phyloP scores from a whole-genome alignment of 1,139 yeast species.

The Meyerozyma carpophila region DNA sequence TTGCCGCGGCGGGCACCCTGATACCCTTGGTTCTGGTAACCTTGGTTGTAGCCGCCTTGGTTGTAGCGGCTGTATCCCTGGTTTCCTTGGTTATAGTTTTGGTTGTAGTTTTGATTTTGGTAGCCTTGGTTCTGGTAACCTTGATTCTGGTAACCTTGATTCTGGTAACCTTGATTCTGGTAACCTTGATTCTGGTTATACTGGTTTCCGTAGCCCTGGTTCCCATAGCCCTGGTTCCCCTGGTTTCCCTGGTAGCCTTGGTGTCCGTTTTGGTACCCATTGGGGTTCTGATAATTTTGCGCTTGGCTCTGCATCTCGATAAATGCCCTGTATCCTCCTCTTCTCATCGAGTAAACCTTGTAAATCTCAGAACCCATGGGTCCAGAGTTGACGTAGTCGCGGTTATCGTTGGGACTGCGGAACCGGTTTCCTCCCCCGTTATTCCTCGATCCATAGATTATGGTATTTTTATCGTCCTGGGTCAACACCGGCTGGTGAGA shows the following conservation, averaged over 20 bases:
- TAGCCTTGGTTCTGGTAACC: neutral
- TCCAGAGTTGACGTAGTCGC: slow-evolving; percentile 37
- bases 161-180: neutral
- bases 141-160: neutral
- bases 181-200: slow-evolving; percentile 5
- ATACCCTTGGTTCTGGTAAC: slow-evolving; percentile 1
- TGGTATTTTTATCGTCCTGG: slow-evolving; percentile 63
- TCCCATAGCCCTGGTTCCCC: slow-evolving; percentile 4
- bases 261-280: too few relatives aligned
- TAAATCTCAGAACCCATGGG: slow-evolving; percentile 34
- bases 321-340: slow-evolving; percentile 39
- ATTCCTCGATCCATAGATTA: slow-evolving; percentile 37
- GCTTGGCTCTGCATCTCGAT: slow-evolving; percentile 10
- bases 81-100: slow-evolving; percentile 5
- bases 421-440: slow-evolving; percentile 25
- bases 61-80: slow-evolving; percentile 8
- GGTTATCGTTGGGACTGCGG: slow-evolving; percentile 27
- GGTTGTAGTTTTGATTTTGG: too few relatives aligned
- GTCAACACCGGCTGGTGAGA: slow-evolving; percentile 58
- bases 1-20: neutral
- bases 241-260: too few relatives aligned
- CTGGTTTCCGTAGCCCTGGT: slow-evolving; percentile 9
- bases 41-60: slow-evolving; percentile 5
- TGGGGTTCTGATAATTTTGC: neutral
- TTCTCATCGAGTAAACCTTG: slow-evolving; percentile 30